Conservation (phyloP, 1,284 basidiomycete genomes). For the Apiotrichum gamsii region DNA sequence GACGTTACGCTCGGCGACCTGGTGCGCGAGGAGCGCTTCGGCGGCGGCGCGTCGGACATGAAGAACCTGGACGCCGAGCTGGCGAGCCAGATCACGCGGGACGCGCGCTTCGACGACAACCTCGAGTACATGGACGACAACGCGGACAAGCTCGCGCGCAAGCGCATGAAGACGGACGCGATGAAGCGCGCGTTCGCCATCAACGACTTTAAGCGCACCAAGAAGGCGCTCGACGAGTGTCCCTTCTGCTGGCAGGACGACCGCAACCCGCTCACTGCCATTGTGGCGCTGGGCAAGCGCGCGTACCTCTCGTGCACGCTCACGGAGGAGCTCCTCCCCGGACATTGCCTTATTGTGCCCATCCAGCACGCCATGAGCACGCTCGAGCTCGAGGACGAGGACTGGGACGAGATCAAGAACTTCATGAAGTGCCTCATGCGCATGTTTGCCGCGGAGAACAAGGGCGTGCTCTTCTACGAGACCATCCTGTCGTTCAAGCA, state of each 20-base stretch:
- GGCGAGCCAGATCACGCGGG: conserved; percentile 76
- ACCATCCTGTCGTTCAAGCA: conserved; percentile 77
- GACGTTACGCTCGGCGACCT: conserved; percentile 78
- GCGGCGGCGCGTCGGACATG: conserved; percentile 79
- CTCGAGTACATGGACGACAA: conserved; percentile 96
- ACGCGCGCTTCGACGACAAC: conserved; percentile 79
- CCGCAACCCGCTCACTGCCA: conserved; percentile 67
- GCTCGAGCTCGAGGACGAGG: conserved; percentile 93
- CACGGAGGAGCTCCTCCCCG: conserved; percentile 75
- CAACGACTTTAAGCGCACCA: conserved; percentile 90
- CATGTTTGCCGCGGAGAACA: conserved; percentile 82
- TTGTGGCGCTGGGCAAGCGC: conserved; percentile 83
- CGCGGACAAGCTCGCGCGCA: conserved; percentile 80
- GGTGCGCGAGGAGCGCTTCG: conserved; percentile 84
- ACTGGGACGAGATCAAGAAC: conserved; percentile 98
- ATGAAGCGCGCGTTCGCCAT: conserved; percentile 97
- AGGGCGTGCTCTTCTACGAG: conserved; percentile 89
- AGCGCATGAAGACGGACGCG: conserved; percentile 91
- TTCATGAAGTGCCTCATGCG: conserved; percentile 98
- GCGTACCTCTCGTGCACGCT: conserved; percentile 82
- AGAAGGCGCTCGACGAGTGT: conserved; percentile 80
- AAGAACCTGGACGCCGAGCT: conserved; percentile 88
- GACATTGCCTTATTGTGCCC: conserved; percentile 92
- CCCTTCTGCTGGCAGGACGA: conserved; percentile 84
- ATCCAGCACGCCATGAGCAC: conserved; percentile 86